Conservation (phyloP, 176 grass and related monocot species). For the Oryza officinalis region DNA sequence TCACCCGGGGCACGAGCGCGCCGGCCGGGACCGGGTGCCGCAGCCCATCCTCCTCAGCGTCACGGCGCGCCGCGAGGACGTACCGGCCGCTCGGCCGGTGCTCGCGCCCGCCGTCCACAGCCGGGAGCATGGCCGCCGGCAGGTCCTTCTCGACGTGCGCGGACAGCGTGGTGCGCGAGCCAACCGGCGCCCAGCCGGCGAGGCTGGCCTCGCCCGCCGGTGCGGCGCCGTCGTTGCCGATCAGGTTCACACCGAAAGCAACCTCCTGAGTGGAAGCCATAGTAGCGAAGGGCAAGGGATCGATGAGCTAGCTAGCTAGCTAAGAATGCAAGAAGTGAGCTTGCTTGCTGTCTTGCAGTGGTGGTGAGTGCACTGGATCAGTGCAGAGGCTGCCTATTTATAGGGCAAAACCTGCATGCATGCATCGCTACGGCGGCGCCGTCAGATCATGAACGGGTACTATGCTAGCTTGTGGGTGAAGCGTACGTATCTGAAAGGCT, state of each 20-base stretch:
- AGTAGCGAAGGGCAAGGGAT: not conserved
- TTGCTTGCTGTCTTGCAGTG: not conserved
- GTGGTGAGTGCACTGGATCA: not conserved
- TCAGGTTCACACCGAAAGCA: not conserved
- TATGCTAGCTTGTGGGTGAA: not conserved
- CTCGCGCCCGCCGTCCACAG: not conserved
- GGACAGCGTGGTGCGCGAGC: not conserved
- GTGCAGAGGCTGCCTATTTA: not conserved
- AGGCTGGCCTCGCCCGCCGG: no score
- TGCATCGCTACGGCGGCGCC: not conserved
- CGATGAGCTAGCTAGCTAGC: not conserved
- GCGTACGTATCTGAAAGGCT: not conserved
- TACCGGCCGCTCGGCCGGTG: constrained; percentile 11
- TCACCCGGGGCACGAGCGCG: constrained; percentile 12
- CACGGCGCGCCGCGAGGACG: not conserved
- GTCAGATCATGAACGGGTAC: not conserved
- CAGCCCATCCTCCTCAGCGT: not conserved
- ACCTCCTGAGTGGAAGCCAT: not conserved
- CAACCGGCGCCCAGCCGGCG: not conserved
- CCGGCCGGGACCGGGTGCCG: constrained; percentile 16
- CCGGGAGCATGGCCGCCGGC: no score
- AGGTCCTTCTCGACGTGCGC: not conserved
- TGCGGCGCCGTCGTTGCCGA: not conserved
- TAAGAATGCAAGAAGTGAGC: not conserved
- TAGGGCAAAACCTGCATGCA: not conserved